phyloP scores from a whole-genome alignment of 257 asterid species.

The Plectranthus barbatus region DNA sequence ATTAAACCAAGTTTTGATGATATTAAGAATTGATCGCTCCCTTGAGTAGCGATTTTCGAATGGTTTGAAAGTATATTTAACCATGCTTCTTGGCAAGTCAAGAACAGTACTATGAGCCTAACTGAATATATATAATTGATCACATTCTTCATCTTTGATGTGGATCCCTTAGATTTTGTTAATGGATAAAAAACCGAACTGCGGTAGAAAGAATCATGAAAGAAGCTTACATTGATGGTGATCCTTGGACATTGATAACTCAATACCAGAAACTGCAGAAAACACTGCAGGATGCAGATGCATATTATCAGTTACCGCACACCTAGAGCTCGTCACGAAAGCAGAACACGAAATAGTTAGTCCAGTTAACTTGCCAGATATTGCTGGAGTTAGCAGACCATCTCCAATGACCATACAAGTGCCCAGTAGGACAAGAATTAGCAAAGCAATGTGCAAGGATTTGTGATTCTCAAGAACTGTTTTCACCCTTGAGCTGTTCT shows the following conservation, averaged over 20 bases:
- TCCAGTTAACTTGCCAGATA: conserved; percentile 50
- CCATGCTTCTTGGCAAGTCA: neutral
- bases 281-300: conserved; percentile 44
- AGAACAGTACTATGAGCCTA: too few relatives aligned
- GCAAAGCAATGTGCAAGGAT: conserved; percentile 68
- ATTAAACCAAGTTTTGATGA: neutral
- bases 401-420: conserved; percentile 99
- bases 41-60: neutral
- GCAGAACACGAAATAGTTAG: neutral
- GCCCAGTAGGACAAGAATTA: conserved; percentile 79
- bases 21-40: neutral
- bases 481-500: conserved; percentile 59
- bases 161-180: neutral
- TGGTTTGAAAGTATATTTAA: neutral
- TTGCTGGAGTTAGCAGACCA: conserved; percentile 94
- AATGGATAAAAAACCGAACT: neutral
- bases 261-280: conserved; percentile 97
- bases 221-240: conserved; percentile 81
- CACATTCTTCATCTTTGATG: neutral
- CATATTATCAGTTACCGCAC: neutral
- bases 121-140: too few relatives aligned
- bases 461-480: conserved; percentile 80
- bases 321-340: neutral
- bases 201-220: neutral
- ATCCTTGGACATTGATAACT: conserved; percentile 90